A percentile compares a stretch with the other conserved stretches of the same genome.
Conservation (phyloP, 1,284 basidiomycete genomes). For the Cutaneotrichosporon cavernicola region DNA sequence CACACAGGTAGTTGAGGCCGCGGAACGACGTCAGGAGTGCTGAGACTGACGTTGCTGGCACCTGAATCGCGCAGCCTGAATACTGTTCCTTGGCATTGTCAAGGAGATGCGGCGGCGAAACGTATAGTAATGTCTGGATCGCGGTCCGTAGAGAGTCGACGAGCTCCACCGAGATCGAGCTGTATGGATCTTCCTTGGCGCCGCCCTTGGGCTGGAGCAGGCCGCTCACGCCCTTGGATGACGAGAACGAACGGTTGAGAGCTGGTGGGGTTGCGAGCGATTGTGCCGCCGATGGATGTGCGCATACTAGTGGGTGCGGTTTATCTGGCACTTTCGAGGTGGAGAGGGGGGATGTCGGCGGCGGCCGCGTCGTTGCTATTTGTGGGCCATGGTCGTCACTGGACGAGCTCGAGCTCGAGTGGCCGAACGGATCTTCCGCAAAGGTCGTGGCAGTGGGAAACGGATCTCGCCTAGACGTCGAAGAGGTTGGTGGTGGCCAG, state of each 20-base stretch:
- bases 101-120: slow-evolving; percentile 81
- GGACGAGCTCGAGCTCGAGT: slow-evolving; percentile 24
- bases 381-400: slow-evolving; percentile 21
- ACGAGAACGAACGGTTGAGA: slow-evolving; percentile 39
- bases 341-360: background rate
- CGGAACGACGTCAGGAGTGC: slow-evolving; percentile 85
- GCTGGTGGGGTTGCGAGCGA: background rate
- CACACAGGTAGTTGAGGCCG: slow-evolving; percentile 83
- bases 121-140: slow-evolving; percentile 81
- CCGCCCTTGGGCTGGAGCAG: slow-evolving; percentile 34
- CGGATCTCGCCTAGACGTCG: slow-evolving; percentile 31
- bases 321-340: background rate
- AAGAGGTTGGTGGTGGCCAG: slow-evolving; percentile 26
- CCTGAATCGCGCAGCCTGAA: slow-evolving; percentile 75
- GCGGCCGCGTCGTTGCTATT: background rate
- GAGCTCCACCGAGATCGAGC: slow-evolving; percentile 62
- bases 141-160: slow-evolving; percentile 83
- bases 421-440: slow-evolving; percentile 40
- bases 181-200: slow-evolving; percentile 10
- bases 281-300: background rate
- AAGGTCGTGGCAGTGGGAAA: slow-evolving; percentile 40
- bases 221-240: slow-evolving; percentile 34
- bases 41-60: slow-evolving; percentile 81
- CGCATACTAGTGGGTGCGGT: background rate
- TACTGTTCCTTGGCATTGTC: slow-evolving; percentile 89